Evolutionary conservation across 257 asterid species (phyloP).

Genomic region (Petunia axillaris): DNA sequence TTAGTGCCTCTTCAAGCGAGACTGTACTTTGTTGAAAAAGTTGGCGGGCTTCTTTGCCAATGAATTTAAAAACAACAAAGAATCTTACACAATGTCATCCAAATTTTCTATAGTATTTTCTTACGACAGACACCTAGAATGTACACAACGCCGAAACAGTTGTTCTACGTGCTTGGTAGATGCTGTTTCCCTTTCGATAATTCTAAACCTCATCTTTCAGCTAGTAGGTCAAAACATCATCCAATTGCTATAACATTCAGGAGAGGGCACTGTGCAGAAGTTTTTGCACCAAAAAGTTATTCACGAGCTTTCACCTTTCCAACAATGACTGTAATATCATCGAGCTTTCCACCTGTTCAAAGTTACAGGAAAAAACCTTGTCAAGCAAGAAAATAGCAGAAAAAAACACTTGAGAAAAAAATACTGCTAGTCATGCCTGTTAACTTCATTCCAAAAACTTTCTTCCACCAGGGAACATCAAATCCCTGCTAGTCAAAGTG

Average conservation of each 20-base stretch:
- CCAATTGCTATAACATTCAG: background rate
- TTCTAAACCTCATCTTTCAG: background rate
- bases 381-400: background rate
- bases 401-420: background rate
- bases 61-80: background rate
- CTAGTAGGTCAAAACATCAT: background rate
- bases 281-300: background rate
- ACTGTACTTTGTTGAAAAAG: background rate
- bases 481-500: conserved; percentile 54
- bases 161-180: background rate
- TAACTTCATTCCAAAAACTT: conserved; percentile 71
- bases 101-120: background rate
- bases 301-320: conserved; percentile 52
- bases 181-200: background rate
- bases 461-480: conserved; percentile 92
- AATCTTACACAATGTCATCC: background rate
- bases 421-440: conserved; percentile 54
- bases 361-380: conserved; percentile 7
- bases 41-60: background rate
- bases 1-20: background rate
- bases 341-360: conserved; percentile 75
- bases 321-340: conserved; percentile 76
- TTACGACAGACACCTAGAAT: background rate
- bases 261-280: background rate
- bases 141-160: background rate